Evolutionary conservation across 805 yeast species (phyloP).

Genomic region (Naumovozyma dairenensis): DNA sequence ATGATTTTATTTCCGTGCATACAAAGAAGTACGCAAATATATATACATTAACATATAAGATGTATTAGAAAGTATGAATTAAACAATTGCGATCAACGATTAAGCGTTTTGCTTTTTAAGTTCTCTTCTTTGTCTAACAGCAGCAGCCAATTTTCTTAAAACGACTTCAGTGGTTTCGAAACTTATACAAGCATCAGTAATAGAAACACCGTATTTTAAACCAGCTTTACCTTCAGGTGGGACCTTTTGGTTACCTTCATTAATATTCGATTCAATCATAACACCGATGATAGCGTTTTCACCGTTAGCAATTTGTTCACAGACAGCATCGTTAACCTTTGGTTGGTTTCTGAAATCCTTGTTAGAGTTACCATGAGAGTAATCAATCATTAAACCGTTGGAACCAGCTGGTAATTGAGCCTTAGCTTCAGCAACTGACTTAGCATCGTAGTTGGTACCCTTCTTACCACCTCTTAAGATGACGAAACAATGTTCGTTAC

Average conservation of each 20-base stretch:
- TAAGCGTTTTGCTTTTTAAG: constrained; percentile 14
- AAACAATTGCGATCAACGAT: no score
- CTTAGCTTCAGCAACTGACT: constrained; percentile 68
- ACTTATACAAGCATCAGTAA: constrained; percentile 93
- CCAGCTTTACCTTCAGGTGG: constrained; percentile 49
- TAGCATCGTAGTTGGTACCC: constrained; percentile 86
- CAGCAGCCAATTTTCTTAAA: constrained; percentile 67
- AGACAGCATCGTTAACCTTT: constrained; percentile 71
- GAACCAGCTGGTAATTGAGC: constrained; percentile 38
- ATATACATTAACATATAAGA: no score
- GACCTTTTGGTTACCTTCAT: constrained; percentile 83
- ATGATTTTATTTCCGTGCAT: no score
- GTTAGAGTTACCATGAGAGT: constrained; percentile 94
- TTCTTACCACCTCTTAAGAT: constrained; percentile 93
- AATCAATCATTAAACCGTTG: constrained; percentile 79
- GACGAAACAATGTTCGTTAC: constrained; percentile 89
- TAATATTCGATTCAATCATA: constrained; percentile 89
- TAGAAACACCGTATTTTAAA: constrained; percentile 86
- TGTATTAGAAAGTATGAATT: no score
- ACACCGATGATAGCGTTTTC: constrained; percentile 78
- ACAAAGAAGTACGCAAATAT: no score
- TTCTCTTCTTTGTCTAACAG: constrained; percentile 74
- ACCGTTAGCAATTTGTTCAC: constrained; percentile 73
- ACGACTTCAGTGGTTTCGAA: constrained; percentile 84
- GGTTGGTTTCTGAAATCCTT: constrained; percentile 96